A percentile compares a stretch with the other conserved stretches of the same genome.
Conservation (phyloP, 495 filamentous ascomycete species). For the Amniculicola lignicola region DNA sequence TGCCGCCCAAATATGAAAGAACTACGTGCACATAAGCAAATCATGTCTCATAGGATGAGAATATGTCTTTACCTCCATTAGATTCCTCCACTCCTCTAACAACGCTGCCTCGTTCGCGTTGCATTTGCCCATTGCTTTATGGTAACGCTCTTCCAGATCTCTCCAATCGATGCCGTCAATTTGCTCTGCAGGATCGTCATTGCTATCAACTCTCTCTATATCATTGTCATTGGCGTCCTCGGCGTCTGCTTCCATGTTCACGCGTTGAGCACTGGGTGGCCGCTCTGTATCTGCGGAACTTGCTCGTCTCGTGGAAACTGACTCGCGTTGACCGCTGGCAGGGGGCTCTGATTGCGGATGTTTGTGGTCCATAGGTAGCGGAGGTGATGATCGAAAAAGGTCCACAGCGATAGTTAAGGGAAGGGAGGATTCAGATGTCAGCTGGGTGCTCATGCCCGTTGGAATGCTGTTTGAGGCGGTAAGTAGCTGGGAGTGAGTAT, state of each 20-base stretch:
- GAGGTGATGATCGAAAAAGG: constrained; percentile 10
- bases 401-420: not conserved
- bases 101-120: constrained; percentile 59
- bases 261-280: constrained; percentile 20
- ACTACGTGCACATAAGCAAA: constrained; percentile 43
- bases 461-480: constrained; percentile 8
- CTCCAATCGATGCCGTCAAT: constrained; percentile 40
- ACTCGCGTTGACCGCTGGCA: not conserved
- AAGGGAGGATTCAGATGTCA: constrained; percentile 17
- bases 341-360: not conserved
- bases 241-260: not conserved
- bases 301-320: not conserved
- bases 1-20: constrained; percentile 68
- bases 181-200: constrained; percentile 8
- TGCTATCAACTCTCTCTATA: not conserved
- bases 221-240: not conserved
- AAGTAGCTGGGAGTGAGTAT: too few relatives aligned
- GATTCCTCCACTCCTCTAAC: constrained; percentile 47
- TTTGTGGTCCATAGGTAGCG: constrained; percentile 1
- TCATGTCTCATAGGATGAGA: not conserved
- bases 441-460: not conserved
- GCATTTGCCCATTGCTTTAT: constrained; percentile 57
- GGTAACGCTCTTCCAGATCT: constrained; percentile 62
- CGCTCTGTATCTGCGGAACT: constrained; percentile 23
- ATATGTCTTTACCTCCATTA: constrained; percentile 26